A percentile compares a stretch with the other conserved stretches of the same genome.
phyloP scores from a whole-genome alignment of 2,329 filamentous ascomycete species.

The Botryotinia narcissicola region DNA sequence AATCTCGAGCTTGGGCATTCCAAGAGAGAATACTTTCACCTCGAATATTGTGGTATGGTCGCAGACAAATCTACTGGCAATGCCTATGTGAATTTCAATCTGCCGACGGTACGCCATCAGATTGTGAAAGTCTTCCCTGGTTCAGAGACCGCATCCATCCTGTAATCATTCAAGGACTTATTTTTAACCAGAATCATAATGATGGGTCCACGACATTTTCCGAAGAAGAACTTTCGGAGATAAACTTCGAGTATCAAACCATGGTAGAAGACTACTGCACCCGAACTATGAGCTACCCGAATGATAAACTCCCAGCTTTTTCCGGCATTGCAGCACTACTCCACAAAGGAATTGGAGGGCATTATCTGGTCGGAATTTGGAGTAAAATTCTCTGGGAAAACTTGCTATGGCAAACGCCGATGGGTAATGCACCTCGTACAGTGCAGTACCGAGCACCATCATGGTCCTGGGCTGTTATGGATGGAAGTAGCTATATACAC shows the following conservation, averaged over 20 bases:
- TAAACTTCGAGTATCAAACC: neutral
- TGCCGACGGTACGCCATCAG: neutral
- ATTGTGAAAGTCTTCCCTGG: rapidly evolving
- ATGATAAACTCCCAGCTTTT: neutral
- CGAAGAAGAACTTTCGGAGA: neutral
- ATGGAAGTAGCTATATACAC: too few relatives aligned
- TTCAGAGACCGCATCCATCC: rapidly evolving
- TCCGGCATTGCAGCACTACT: neutral
- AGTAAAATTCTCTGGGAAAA: neutral
- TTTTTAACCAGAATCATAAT: neutral
- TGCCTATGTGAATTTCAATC: neutral
- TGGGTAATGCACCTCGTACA: rapidly evolving
- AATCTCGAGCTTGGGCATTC: neutral
- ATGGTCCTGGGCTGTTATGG: neutral
- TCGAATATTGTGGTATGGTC: neutral
- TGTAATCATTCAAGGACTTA: neutral
- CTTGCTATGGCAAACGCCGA: rapidly evolving
- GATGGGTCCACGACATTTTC: neutral
- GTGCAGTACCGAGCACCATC: neutral
- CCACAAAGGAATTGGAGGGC: neutral
- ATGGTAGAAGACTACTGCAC: neutral
- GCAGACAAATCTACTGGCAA: neutral
- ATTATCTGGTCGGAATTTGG: neutral
- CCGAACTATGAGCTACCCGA: neutral
- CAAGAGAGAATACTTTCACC: neutral